phyloP scores from a whole-genome alignment of 257 asterid genomes.

The Verbena officinalis region DNA sequence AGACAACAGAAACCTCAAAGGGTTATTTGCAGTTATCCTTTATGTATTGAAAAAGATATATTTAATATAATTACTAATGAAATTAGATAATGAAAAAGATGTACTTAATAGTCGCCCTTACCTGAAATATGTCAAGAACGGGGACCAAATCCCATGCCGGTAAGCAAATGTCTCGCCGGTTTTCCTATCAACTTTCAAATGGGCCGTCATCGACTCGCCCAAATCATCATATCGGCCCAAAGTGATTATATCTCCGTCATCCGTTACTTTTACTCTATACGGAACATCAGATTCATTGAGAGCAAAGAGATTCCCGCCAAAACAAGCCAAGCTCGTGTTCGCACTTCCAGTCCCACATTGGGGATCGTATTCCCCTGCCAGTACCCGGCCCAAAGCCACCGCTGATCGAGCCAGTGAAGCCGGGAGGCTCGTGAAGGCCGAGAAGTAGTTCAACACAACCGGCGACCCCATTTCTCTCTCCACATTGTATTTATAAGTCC shows the following conservation, averaged over 20 bases:
- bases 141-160: slow-evolving; percentile 31
- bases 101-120: too few species aligned
- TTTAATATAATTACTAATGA: too few species aligned
- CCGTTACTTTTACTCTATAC: slow-evolving; percentile 33
- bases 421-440: slow-evolving; percentile 42
- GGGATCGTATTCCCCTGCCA: slow-evolving; percentile 41
- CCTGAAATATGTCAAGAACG: slow-evolving; percentile 43
- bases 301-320: slow-evolving; percentile 49
- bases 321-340: slow-evolving; percentile 47
- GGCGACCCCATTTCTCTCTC: slow-evolving; percentile 39
- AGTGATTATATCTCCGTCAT: slow-evolving; percentile 46
- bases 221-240: slow-evolving; percentile 49
- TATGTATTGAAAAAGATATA: too few species aligned
- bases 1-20: too few species aligned
- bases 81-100: too few species aligned
- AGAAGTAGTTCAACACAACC: slow-evolving; percentile 40
- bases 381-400: slow-evolving; percentile 32
- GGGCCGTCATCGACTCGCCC: slow-evolving; percentile 49
- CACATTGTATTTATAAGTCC: slow-evolving; percentile 44
- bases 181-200: slow-evolving; percentile 45
- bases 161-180: slow-evolving; percentile 46
- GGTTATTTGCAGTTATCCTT: too few species aligned
- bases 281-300: slow-evolving; percentile 55
- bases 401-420: slow-evolving; percentile 29
- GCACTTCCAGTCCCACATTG: slow-evolving; percentile 53